Conservation (phyloP, 371 early-diverging fungal genomes). For the Circinella umbellata region DNA sequence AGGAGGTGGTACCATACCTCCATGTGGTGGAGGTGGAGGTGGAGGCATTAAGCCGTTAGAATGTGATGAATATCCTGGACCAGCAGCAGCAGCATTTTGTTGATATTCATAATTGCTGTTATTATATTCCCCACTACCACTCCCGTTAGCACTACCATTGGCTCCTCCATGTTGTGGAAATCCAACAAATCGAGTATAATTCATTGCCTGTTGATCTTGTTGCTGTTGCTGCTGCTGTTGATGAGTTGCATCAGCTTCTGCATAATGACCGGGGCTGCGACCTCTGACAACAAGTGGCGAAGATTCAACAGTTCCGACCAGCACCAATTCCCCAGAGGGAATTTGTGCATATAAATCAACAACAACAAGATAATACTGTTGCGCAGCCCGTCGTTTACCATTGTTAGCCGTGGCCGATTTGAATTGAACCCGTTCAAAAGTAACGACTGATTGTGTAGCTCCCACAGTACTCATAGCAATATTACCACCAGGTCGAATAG, state of each 20-base stretch:
- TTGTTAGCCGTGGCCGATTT: slow-evolving; percentile 93
- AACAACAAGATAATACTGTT: slow-evolving; percentile 82
- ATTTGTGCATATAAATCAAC: slow-evolving; percentile 69
- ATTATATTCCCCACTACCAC: not conserved
- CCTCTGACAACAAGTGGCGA: slow-evolving; percentile 88
- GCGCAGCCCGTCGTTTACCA: slow-evolving; percentile 83
- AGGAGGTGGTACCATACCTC: not conserved
- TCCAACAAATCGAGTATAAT: slow-evolving; percentile 1
- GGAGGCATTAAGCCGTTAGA: not conserved
- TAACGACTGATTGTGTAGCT: slow-evolving; percentile 55
- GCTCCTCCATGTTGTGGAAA: not conserved
- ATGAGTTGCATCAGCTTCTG: slow-evolving; percentile 40
- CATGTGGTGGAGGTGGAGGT: slow-evolving; percentile 1
- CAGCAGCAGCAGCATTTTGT: not conserved
- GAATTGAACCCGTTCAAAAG: slow-evolving; percentile 93
- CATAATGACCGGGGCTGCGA: slow-evolving; percentile 90
- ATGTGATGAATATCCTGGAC: not conserved
- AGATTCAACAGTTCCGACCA: slow-evolving; percentile 73
- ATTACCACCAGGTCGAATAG: slow-evolving; percentile 62
- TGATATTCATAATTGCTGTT: not conserved
- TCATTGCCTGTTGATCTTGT: slow-evolving; percentile 2
- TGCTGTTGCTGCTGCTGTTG: slow-evolving; percentile 3
- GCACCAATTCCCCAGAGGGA: slow-evolving; percentile 45
- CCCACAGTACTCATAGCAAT: slow-evolving; percentile 48
- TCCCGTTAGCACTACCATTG: not conserved